These are phyloP conservation scores for Cucurbitaria berberidis DNA, from an alignment of 2,329 filamentous ascomycete genomes.

Conservation along the genomic window DNA sequence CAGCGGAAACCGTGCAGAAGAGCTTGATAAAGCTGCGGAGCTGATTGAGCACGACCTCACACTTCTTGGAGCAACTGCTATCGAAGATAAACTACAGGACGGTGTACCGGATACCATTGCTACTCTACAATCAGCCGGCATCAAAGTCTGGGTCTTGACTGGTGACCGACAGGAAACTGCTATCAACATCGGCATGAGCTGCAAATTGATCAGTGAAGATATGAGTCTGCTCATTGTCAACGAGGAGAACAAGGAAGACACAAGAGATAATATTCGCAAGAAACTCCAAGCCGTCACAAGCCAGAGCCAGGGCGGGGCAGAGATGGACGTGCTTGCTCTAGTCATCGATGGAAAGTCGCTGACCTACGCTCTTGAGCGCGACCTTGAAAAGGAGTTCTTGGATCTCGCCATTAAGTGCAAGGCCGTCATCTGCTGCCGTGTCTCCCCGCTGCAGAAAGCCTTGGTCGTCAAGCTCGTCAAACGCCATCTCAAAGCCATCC, in stretches of 20 bases:
- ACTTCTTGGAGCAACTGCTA: conserved; percentile 92
- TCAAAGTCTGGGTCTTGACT: conserved; percentile 98
- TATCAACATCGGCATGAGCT: conserved; percentile 99
- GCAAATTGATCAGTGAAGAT: conserved; percentile 96
- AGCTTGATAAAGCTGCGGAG: conserved; percentile 96
- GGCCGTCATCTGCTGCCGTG: conserved; percentile 96
- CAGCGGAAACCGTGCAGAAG: conserved; percentile 87
- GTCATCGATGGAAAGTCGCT: conserved; percentile 96
- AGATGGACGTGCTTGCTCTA: conserved; percentile 85
- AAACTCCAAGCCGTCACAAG: conserved; percentile 89
- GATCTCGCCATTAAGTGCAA: conserved; percentile 96
- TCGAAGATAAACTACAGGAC: conserved; percentile 95
- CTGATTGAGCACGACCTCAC: conserved; percentile 92
- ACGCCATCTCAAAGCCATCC: conserved; percentile 86
- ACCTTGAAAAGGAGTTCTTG: conserved; percentile 90
- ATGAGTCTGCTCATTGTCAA: conserved; percentile 98
- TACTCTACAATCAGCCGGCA: conserved; percentile 92
- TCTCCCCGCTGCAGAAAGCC: conserved; percentile 95
- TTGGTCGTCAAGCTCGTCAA: conserved; percentile 98
- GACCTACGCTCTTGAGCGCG: conserved; percentile 90
- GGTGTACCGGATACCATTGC: conserved; percentile 98
- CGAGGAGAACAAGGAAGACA: conserved; percentile 79
- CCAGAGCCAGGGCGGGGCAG: conserved; percentile 76
- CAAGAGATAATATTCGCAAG: conserved; percentile 87
- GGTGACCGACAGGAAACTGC: conserved; percentile 98